phyloP scores from a whole-genome alignment of 176 grass and related monocot genomes.

The Pharus latifolius region DNA sequence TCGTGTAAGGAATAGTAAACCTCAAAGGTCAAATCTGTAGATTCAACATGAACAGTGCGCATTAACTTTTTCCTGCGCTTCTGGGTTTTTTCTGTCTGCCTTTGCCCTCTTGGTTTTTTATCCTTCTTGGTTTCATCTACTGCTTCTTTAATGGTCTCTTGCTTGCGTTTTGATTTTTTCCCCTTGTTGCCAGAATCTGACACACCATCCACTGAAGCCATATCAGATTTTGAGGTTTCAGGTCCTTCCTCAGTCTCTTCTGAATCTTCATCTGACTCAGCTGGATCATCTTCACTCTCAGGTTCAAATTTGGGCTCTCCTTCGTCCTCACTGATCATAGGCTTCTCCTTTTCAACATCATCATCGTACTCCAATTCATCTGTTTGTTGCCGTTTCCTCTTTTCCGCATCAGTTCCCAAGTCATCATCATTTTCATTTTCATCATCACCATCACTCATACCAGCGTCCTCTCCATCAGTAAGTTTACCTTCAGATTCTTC shows the following conservation, averaged over 20 bases:
- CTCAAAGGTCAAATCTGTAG: conserved; percentile 46
- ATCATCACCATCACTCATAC: conserved; percentile 34
- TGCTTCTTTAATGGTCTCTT: neutral
- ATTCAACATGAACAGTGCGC: conserved; percentile 33
- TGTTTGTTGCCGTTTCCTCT: conserved; percentile 41
- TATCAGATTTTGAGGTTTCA: conserved; percentile 21
- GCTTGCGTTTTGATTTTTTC: neutral
- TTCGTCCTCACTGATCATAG: conserved; percentile 32
- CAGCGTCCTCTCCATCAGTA: conserved; percentile 20
- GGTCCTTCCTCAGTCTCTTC: conserved; percentile 22
- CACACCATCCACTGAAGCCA: neutral
- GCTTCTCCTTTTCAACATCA: conserved; percentile 28
- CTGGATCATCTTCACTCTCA: conserved; percentile 32
- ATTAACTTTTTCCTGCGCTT: conserved; percentile 41
- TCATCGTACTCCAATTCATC: conserved; percentile 94
- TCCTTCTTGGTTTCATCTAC: conserved; percentile 15
- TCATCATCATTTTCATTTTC: conserved; percentile 58
- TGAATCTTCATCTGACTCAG: conserved; percentile 20
- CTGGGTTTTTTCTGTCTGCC: neutral
- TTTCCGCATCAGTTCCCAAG: conserved; percentile 56
- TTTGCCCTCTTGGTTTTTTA: neutral
- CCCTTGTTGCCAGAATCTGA: conserved; percentile 11
- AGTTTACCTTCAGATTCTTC: conserved; percentile 38
- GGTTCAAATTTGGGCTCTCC: conserved; percentile 22
- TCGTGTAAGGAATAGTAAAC: conserved; percentile 49